These are phyloP conservation scores for Flaveria trinervia DNA, from an alignment of 129 eudicot genomes.

Conservation along the genomic window DNA sequence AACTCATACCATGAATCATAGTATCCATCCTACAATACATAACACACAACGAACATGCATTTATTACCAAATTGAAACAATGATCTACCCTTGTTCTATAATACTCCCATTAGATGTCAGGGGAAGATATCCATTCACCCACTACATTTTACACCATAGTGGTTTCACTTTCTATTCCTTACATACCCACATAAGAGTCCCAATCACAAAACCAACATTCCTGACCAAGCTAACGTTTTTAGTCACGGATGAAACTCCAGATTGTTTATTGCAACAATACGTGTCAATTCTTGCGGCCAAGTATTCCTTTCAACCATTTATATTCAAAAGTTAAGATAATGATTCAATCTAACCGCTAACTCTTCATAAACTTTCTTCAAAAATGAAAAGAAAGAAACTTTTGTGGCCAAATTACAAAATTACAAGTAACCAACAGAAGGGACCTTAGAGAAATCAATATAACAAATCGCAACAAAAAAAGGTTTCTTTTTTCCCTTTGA, in stretches of 20 bases:
- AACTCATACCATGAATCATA: not conserved
- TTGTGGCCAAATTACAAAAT: not conserved
- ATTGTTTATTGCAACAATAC: not conserved
- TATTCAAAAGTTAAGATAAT: not conserved
- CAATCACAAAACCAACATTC: not conserved
- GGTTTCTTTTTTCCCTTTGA: not conserved
- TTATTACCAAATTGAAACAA: not conserved
- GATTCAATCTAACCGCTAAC: not conserved
- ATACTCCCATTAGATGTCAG: not conserved
- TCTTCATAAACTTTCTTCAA: not conserved
- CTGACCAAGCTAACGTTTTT: not conserved
- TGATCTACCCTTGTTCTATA: not conserved
- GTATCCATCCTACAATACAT: not conserved
- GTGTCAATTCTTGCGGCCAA: not conserved
- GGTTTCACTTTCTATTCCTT: not conserved
- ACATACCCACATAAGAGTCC: not conserved
- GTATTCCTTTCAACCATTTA: not conserved
- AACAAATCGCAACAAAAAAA: not conserved
- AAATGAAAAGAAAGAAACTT: constrained; percentile 1
- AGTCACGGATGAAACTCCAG: too few species aligned
- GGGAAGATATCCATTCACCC: not conserved
- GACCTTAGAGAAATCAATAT: not conserved
- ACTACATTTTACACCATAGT: not conserved
- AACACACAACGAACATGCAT: not conserved
- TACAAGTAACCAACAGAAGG: not conserved